Evolutionary conservation across 75 land plant genomes (phyloP).

Genomic region (Adiantum capillusveneris): DNA sequence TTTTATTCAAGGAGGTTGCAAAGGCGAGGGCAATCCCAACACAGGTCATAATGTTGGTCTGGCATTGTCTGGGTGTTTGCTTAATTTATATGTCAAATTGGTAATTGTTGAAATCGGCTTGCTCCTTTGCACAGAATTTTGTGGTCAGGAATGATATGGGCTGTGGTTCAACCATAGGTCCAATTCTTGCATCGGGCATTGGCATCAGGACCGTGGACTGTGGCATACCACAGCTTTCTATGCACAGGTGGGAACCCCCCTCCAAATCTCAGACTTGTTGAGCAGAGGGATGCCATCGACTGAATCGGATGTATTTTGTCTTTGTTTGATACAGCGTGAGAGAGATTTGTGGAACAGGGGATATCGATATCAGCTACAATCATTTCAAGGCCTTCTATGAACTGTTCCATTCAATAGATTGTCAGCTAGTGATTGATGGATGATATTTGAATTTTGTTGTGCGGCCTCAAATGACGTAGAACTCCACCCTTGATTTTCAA

Average conservation of each 20-base stretch:
- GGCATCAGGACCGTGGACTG: constrained; percentile 97
- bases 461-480: too few species aligned
- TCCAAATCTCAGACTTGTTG: neutral
- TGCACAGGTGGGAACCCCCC: constrained; percentile 99
- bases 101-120: too few species aligned
- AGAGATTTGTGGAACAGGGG: constrained; percentile 85
- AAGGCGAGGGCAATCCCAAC: constrained; percentile 60
- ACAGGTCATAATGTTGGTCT: constrained; percentile 63
- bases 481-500: too few species aligned
- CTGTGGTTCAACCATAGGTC: constrained; percentile 97
- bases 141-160: constrained; percentile 98
- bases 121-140: constrained; percentile 69
- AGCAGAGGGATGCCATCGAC: too few species aligned
- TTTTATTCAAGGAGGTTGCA: constrained; percentile 93
- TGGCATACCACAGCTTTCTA: constrained; percentile 95
- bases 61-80: too few species aligned
- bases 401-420: constrained; percentile 62
- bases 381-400: constrained; percentile 86
- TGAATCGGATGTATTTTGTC: neutral
- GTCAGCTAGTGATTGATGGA: constrained; percentile 54
- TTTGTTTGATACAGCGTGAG: constrained; percentile 46
- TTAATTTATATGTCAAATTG: too few species aligned
- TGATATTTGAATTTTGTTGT: too few species aligned
- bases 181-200: constrained; percentile 89
- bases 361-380: constrained; percentile 71